A percentile compares a stretch with the other conserved stretches of the same genome.
Conservation (phyloP, 352 stramenopile species). For the Globisporangium mamillatum region DNA sequence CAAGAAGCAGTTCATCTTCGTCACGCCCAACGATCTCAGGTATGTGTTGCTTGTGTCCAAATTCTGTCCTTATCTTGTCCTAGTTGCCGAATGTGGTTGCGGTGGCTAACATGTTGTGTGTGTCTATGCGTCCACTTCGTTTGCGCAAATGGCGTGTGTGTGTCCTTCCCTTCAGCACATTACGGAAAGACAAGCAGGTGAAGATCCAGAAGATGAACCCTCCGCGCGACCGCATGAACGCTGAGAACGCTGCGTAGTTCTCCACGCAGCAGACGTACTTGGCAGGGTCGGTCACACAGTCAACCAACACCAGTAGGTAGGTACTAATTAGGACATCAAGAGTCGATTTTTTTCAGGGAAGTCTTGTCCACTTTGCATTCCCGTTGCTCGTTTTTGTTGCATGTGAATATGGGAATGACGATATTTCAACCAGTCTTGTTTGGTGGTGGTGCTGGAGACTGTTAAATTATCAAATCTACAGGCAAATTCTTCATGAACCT, state of each 20-base stretch:
- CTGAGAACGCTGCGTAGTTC: constrained; percentile 11
- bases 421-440: neutral
- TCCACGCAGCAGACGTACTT: too few relatives aligned
- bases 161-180: constrained; percentile 31
- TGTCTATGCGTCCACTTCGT: constrained; percentile 1
- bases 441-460: neutral
- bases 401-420: neutral
- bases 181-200: constrained; percentile 68
- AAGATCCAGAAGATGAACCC: constrained; percentile 89
- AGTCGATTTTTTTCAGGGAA: neutral
- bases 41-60: constrained; percentile 21
- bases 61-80: neutral
- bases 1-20: constrained; percentile 88
- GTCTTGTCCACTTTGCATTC: neutral
- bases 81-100: neutral
- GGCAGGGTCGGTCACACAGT: neutral
- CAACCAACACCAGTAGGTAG: neutral
- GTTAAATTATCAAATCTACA: constrained; percentile 2
- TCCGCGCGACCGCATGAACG: constrained; percentile 76
- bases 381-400: neutral
- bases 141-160: neutral
- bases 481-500: neutral
- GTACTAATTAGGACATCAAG: constrained; percentile 3
- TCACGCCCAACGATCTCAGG: constrained; percentile 87
- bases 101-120: constrained; percentile 1